phyloP scores from a whole-genome alignment of 345 rosid species.

The Rhodamnia rubescens region DNA sequence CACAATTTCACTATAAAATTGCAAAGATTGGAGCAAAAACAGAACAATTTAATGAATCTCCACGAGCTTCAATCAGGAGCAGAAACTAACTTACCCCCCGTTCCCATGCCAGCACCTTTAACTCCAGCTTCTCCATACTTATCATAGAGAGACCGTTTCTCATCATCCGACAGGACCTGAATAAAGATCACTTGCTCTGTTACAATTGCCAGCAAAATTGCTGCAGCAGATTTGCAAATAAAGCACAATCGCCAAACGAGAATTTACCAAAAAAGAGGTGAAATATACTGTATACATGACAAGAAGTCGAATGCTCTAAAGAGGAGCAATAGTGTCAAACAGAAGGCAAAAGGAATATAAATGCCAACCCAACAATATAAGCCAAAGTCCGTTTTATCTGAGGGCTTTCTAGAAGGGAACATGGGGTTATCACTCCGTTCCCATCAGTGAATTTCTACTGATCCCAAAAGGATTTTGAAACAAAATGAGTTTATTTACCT shows the following conservation, averaged over 20 bases:
- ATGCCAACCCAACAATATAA: background rate
- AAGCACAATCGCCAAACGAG: background rate
- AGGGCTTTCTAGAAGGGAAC: background rate
- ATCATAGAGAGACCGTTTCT: constrained; percentile 91
- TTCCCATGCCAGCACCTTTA: constrained; percentile 94
- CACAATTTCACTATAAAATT: constrained; percentile 3
- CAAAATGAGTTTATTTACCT: constrained; percentile 29
- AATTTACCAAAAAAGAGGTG: background rate
- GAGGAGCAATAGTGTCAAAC: background rate
- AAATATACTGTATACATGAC: background rate
- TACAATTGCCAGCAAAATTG: background rate
- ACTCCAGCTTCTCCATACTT: constrained; percentile 94
- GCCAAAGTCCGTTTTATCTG: background rate
- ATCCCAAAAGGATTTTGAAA: background rate
- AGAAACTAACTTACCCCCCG: constrained; percentile 70
- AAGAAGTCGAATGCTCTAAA: background rate
- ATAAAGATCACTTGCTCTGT: constrained; percentile 2
- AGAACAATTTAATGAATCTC: background rate
- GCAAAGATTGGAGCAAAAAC: background rate
- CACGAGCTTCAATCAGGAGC: background rate
- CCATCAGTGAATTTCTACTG: background rate
- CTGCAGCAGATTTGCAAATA: background rate
- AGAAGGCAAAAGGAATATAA: background rate
- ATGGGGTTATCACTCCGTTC: background rate
- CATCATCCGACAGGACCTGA: constrained; percentile 95